phyloP scores from a whole-genome alignment of 352 stramenopile species.

The Phytophthora quininea region DNA sequence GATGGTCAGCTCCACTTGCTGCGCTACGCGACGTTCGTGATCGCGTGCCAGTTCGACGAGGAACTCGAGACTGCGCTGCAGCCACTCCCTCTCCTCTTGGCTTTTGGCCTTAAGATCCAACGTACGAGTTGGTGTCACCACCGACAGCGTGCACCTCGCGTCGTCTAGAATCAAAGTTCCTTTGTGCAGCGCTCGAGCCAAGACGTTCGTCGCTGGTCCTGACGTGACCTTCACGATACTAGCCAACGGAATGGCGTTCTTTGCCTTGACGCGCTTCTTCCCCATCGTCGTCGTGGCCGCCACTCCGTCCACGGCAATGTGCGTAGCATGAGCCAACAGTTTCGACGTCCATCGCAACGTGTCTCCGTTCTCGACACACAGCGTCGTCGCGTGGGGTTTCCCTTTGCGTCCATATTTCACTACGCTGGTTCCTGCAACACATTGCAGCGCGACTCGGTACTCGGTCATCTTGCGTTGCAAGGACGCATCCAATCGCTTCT shows the following conservation, averaged over 20 bases:
- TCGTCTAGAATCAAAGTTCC: slow-evolving; percentile 61
- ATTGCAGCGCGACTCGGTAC: slow-evolving; percentile 84
- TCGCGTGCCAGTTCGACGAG: slow-evolving; percentile 75
- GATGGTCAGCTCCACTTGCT: slow-evolving; percentile 85
- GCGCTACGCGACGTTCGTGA: slow-evolving; percentile 71
- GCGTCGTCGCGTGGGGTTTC: slow-evolving; percentile 70
- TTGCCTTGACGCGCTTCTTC: slow-evolving; percentile 55
- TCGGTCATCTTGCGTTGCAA: slow-evolving; percentile 85
- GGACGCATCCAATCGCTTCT: slow-evolving; percentile 53
- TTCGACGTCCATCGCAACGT: slow-evolving; percentile 85
- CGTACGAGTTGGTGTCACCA: slow-evolving; percentile 74
- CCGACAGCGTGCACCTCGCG: slow-evolving; percentile 75
- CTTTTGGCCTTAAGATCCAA: slow-evolving; percentile 80
- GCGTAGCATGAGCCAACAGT: slow-evolving; percentile 46
- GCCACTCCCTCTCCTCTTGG: slow-evolving; percentile 75
- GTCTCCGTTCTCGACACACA: slow-evolving; percentile 83
- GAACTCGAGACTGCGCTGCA: slow-evolving; percentile 74
- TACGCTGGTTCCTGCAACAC: slow-evolving; percentile 68
- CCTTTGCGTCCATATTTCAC: slow-evolving; percentile 84
- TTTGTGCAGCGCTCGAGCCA: slow-evolving; percentile 73
- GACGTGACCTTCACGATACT: slow-evolving; percentile 60
- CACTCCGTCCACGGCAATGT: slow-evolving; percentile 35
- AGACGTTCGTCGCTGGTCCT: slow-evolving; percentile 66
- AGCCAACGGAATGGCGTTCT: slow-evolving; percentile 69
- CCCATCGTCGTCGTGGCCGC: slow-evolving; percentile 42